phyloP scores from a whole-genome alignment of 1,139 yeast species.

The Geotrichum phurueaensis region DNA sequence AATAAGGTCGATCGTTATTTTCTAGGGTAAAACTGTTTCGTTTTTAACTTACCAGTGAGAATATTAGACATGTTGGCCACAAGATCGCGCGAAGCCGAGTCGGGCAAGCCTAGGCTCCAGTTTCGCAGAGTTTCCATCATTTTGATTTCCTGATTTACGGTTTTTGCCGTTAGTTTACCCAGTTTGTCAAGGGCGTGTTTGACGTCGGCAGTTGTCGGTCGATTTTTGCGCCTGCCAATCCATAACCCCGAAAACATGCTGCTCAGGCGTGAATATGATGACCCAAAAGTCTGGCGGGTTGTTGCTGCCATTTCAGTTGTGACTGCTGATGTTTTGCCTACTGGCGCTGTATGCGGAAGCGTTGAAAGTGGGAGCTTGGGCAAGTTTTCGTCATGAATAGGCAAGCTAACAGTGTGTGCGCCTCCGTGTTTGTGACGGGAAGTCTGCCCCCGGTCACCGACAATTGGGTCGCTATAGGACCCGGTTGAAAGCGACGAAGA shows the following conservation, averaged over 20 bases:
- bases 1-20: too few species aligned
- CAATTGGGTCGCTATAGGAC: background rate
- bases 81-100: conserved; percentile 16
- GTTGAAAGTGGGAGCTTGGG: conserved; percentile 5
- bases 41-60: conserved; percentile 5
- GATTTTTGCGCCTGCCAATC: conserved; percentile 4
- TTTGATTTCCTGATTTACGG: conserved; percentile 9
- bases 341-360: background rate
- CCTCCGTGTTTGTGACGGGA: background rate
- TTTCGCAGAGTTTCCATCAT: conserved; percentile 9
- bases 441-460: background rate
- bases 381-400: conserved; percentile 7
- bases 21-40: too few species aligned
- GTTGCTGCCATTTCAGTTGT: background rate
- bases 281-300: background rate
- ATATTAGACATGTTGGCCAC: conserved; percentile 14
- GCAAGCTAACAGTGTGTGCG: background rate
- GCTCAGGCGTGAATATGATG: background rate
- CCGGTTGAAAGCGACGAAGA: background rate
- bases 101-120: conserved; percentile 17
- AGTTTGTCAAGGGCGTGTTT: conserved; percentile 13
- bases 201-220: conserved; percentile 12
- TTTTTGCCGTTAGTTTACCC: conserved; percentile 11
- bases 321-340: background rate
- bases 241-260: conserved; percentile 3